phyloP scores from a whole-genome alignment of 1,284 basidiomycete species.

The Taiwanofungus camphoratus region DNA sequence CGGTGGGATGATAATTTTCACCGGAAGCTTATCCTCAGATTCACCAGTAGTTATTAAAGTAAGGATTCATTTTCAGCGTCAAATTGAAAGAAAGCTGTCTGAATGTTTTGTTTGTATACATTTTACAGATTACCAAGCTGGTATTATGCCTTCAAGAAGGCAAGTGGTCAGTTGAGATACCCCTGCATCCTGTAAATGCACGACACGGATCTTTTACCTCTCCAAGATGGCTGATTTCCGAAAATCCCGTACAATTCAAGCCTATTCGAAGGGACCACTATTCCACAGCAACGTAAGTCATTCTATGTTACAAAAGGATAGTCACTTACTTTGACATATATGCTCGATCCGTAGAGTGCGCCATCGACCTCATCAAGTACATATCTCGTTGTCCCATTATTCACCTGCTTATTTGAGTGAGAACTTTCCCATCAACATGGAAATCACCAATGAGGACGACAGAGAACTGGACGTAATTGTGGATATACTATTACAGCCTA shows the following conservation, averaged over 20 bases:
- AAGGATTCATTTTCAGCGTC: slow-evolving; percentile 8
- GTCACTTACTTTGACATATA: slow-evolving; percentile 3
- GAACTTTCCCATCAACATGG: slow-evolving; percentile 62
- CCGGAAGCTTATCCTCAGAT: slow-evolving; percentile 48
- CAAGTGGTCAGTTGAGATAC: slow-evolving; percentile 60
- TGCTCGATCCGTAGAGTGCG: slow-evolving; percentile 43
- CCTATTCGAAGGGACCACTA: slow-evolving; percentile 44
- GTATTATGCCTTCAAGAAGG: slow-evolving; percentile 49
- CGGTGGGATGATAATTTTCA: slow-evolving; percentile 47
- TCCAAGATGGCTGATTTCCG: slow-evolving; percentile 52
- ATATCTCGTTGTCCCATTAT: slow-evolving; percentile 49
- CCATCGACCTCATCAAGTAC: slow-evolving; percentile 55
- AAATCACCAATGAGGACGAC: slow-evolving; percentile 65
- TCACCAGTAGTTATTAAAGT: slow-evolving; percentile 46
- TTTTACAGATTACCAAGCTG: slow-evolving; percentile 43
- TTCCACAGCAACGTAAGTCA: slow-evolving; percentile 45
- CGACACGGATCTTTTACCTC: slow-evolving; percentile 27
- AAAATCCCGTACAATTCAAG: slow-evolving; percentile 45
- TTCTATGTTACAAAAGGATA: slow-evolving; percentile 1
- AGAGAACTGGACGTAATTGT: slow-evolving; percentile 60
- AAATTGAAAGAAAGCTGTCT: not conserved
- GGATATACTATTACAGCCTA: slow-evolving; percentile 74
- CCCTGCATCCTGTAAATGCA: slow-evolving; percentile 37
- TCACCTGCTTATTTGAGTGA: slow-evolving; percentile 75
- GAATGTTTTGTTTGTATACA: slow-evolving; percentile 1